phyloP scores from a whole-genome alignment of 148 eudicot species.

The Silene conica region DNA sequence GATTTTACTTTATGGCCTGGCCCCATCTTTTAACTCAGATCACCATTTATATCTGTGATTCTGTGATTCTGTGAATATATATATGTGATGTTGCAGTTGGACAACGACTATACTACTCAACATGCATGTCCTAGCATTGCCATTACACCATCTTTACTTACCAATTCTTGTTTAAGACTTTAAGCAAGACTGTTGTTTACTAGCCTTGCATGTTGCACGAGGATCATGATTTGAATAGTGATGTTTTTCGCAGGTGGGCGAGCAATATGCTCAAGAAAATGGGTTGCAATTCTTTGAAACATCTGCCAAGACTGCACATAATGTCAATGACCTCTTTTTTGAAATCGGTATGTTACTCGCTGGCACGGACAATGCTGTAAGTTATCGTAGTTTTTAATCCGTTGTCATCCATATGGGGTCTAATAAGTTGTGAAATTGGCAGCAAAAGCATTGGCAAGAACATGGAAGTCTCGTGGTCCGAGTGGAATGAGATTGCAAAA shows the following conservation, averaged over 20 bases:
- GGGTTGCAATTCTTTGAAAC: constrained; percentile 60
- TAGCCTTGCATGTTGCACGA: not conserved
- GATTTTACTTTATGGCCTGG: not conserved
- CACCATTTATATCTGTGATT: not conserved
- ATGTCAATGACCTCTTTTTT: constrained; percentile 63
- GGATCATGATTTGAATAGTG: not conserved
- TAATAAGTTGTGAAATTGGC: constrained; percentile 16
- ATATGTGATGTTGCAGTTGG: constrained; percentile 9
- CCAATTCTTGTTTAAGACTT: too few species aligned
- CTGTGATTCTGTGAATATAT: too few species aligned
- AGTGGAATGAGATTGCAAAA: constrained; percentile 52
- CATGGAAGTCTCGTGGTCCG: constrained; percentile 30
- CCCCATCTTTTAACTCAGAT: not conserved
- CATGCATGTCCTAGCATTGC: not conserved
- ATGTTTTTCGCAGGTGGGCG: constrained; percentile 43
- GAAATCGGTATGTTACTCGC: constrained; percentile 38
- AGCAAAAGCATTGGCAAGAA: constrained; percentile 52
- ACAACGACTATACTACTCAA: constrained; percentile 14
- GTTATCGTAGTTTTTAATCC: not conserved
- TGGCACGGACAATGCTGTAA: too few species aligned
- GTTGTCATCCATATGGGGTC: not conserved
- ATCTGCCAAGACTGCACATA: constrained; percentile 66
- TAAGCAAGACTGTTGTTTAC: not conserved
- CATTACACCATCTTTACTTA: too few species aligned
- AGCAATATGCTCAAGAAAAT: constrained; percentile 62